Percentiles rank a stretch among this genome's conserved stretches.
These are phyloP conservation scores for Teunomyces pallodes DNA, from an alignment of 805 yeast species.

Conservation along the genomic window DNA sequence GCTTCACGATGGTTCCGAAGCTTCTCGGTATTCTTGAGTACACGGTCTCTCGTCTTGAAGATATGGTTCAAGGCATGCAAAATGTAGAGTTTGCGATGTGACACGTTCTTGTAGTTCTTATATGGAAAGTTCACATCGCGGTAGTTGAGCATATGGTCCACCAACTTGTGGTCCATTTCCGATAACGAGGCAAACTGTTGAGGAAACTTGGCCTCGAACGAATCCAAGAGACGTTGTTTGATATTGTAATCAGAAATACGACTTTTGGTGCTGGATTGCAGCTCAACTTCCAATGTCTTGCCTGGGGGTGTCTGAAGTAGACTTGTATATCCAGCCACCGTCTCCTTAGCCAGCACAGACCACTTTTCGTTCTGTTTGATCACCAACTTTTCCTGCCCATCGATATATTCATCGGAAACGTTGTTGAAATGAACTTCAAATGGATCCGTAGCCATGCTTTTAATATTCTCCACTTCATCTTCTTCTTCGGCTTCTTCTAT, in stretches of 20 bases:
- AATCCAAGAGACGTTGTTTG: slow-evolving; percentile 27
- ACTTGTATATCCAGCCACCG: slow-evolving; percentile 23
- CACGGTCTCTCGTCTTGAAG: slow-evolving; percentile 80
- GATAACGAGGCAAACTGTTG: slow-evolving; percentile 13
- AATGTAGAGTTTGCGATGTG: slow-evolving; percentile 60
- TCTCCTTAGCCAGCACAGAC: slow-evolving; percentile 19
- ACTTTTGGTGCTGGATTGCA: slow-evolving; percentile 1
- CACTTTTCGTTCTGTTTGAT: slow-evolving; percentile 24
- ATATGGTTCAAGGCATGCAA: slow-evolving; percentile 82
- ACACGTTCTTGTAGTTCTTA: slow-evolving; percentile 46
- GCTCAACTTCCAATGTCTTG: slow-evolving; percentile 12
- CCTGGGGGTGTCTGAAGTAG: slow-evolving; percentile 36
- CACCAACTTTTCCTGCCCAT: slow-evolving; percentile 21
- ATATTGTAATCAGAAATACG: slow-evolving; percentile 11
- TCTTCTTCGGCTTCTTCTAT: slow-evolving; percentile 17
- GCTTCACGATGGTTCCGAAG: slow-evolving; percentile 43
- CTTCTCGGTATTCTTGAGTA: slow-evolving; percentile 71
- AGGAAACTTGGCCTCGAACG: slow-evolving; percentile 16
- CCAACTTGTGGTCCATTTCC: slow-evolving; percentile 47
- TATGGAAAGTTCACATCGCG: slow-evolving; percentile 67
- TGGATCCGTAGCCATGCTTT: slow-evolving; percentile 55
- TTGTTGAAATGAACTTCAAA: slow-evolving; percentile 73
- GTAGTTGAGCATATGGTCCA: slow-evolving; percentile 69
- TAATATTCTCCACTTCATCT: slow-evolving; percentile 36
- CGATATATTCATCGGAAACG: slow-evolving; percentile 38